A percentile compares a stretch with the other conserved stretches of the same genome.
These are phyloP conservation scores for Amylocarpus encephaloides DNA, from an alignment of 2,329 filamentous ascomycete species.

Conservation along the genomic window DNA sequence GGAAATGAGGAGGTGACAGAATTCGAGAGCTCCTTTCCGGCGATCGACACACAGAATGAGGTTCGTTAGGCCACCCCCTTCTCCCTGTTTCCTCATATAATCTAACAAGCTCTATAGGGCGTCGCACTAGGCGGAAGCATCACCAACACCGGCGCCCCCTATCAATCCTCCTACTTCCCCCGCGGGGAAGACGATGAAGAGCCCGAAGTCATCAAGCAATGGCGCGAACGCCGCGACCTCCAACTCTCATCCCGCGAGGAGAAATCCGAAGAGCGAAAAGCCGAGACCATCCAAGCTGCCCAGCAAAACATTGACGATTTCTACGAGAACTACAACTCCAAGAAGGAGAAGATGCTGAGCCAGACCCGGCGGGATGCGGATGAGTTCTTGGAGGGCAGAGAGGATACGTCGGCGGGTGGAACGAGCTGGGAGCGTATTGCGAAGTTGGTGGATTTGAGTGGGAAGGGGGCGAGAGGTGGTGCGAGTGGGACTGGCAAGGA, in stretches of 20 bases:
- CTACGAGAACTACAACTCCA: conserved; percentile 98
- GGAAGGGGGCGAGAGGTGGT: conserved; percentile 82
- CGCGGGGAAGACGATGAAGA: conserved; percentile 64
- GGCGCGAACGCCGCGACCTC: conserved; percentile 84
- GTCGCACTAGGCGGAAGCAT: conserved; percentile 73
- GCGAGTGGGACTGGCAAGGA: conserved; percentile 90
- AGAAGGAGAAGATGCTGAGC: conserved; percentile 87
- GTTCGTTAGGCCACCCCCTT: conserved; percentile 38
- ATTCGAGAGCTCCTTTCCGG: conserved; percentile 89
- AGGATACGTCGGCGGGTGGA: conserved; percentile 89
- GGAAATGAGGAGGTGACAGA: conserved; percentile 34
- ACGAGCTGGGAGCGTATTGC: conserved; percentile 98
- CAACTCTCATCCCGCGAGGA: conserved; percentile 78
- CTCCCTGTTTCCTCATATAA: background rate
- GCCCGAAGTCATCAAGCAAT: conserved; percentile 81
- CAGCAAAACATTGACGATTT: conserved; percentile 96
- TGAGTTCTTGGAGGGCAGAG: conserved; percentile 79
- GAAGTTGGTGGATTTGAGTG: conserved; percentile 94
- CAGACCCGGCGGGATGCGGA: conserved; percentile 90
- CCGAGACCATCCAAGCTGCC: conserved; percentile 80
- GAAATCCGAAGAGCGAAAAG: conserved; percentile 74
- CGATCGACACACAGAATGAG: conserved; percentile 62
- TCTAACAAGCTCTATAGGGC: conserved; percentile 40
- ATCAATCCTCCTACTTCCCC: conserved; percentile 23
- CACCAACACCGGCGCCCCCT: conserved; percentile 51